These are phyloP conservation scores for Straminergon stramineum DNA, from an alignment of 225 moss, liverwort and hornwort species.

Conservation along the genomic window DNA sequence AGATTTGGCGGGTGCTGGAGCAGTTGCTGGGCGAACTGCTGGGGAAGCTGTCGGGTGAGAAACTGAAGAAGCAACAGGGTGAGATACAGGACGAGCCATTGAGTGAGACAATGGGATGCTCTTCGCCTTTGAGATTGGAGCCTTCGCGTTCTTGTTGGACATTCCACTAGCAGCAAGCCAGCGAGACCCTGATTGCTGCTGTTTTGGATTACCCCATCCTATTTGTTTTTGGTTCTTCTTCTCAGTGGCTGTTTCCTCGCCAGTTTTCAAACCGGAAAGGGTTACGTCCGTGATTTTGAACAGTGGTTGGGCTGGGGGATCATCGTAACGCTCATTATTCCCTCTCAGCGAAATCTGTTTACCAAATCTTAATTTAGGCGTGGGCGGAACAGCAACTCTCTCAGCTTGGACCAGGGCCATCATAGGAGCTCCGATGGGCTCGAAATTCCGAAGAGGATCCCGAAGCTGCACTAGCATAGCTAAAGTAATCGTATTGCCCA, in stretches of 20 bases:
- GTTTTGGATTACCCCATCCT: constrained; percentile 80
- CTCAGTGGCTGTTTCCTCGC: constrained; percentile 42
- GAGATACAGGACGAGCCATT: not conserved
- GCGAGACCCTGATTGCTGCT: constrained; percentile 88
- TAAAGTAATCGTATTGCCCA: constrained; percentile 85
- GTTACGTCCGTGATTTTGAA: constrained; percentile 92
- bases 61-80: not conserved
- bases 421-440: constrained; percentile 97
- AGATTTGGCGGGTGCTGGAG: constrained; percentile 2
- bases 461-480: constrained; percentile 97
- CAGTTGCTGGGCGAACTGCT: not conserved
- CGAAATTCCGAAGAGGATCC: constrained; percentile 82
- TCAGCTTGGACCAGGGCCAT: constrained; percentile 99
- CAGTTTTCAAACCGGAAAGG: constrained; percentile 65
- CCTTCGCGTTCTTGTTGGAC: constrained; percentile 74
- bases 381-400: constrained; percentile 79
- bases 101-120: not conserved
- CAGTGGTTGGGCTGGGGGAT: constrained; percentile 41
- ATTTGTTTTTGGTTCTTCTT: constrained; percentile 52
- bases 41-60: not conserved
- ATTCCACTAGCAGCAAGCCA: constrained; percentile 98
- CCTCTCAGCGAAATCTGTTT: constrained; percentile 70
- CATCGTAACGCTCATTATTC: constrained; percentile 63
- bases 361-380: constrained; percentile 62
- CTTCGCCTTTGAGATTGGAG: constrained; percentile 39